Percentiles rank a stretch among this genome's conserved stretches.
Conservation (phyloP, 2,329 filamentous ascomycete species). For the Neocatenulostroma microsporum region DNA sequence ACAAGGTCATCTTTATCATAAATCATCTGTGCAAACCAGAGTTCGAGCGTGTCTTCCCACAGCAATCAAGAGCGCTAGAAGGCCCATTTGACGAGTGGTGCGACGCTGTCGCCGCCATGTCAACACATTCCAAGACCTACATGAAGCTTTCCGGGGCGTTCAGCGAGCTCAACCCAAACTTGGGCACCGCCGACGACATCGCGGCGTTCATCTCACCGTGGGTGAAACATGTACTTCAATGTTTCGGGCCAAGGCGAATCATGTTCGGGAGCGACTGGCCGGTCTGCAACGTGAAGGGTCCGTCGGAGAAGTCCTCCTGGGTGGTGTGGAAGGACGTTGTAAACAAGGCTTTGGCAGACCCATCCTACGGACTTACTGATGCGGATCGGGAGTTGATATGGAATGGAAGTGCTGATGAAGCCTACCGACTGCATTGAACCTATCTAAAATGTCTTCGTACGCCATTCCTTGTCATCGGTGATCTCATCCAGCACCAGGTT, state of each 20-base stretch:
- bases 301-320: conserved; percentile 57
- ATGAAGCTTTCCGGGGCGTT: conserved; percentile 90
- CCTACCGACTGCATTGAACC: too few species aligned
- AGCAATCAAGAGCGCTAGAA: not conserved
- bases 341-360: conserved; percentile 50
- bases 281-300: conserved; percentile 66
- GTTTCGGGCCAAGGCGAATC: conserved; percentile 63
- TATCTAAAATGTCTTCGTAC: too few species aligned
- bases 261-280: conserved; percentile 97
- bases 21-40: conserved; percentile 90
- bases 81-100: conserved; percentile 58
- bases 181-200: conserved; percentile 43
- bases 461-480: too few species aligned
- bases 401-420: conserved; percentile 62
- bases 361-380: conserved; percentile 42
- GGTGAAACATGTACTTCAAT: conserved; percentile 62
- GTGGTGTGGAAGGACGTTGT: conserved; percentile 66
- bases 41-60: conserved; percentile 11
- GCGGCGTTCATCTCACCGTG: conserved; percentile 60
- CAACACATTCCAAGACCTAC: conserved; percentile 59
- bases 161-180: conserved; percentile 60
- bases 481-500: too few species aligned
- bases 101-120: conserved; percentile 58
- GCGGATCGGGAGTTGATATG: conserved; percentile 62
- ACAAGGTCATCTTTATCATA: conserved; percentile 60